These are phyloP conservation scores for Thielaviopsis populi DNA, from an alignment of 2,329 filamentous ascomycete species.

Conservation along the genomic window DNA sequence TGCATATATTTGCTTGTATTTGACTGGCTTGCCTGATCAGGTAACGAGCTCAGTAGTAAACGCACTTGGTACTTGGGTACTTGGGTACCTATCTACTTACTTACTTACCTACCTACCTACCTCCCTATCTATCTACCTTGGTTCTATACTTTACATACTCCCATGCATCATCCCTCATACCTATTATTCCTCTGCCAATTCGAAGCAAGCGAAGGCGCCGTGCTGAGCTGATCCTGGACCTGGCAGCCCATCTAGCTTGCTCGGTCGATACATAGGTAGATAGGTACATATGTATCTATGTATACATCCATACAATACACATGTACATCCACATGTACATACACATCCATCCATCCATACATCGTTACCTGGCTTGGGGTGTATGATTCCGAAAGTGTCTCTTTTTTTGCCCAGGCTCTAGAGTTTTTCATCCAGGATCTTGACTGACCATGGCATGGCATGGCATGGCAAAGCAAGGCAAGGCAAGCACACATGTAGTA, in stretches of 20 bases:
- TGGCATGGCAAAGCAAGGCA: no score
- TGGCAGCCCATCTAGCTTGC: neutral
- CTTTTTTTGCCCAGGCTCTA: neutral
- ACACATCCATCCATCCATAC: no score
- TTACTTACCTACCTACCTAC: neutral
- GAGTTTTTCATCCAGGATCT: conserved; percentile 1
- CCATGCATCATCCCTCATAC: neutral
- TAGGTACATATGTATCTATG: neutral
- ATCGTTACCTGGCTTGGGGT: neutral
- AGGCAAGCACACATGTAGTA: neutral
- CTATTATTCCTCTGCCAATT: neutral
- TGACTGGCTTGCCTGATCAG: neutral
- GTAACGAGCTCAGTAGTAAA: no score
- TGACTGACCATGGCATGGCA: neutral
- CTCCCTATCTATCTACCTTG: neutral
- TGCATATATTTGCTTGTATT: neutral
- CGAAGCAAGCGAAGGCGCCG: neutral
- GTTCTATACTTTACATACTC: no score
- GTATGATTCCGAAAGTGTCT: conserved; percentile 3
- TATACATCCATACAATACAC: neutral
- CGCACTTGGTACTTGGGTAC: neutral
- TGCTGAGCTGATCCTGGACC: conserved; percentile 3
- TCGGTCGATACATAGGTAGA: neutral
- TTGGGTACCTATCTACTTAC: neutral
- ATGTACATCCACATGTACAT: neutral